Evolutionary conservation across 768 basidiomycete species (phyloP), one percentile per base, ranked within the genome.

Genomic region (Symmetrospora coprosmae): DNA sequence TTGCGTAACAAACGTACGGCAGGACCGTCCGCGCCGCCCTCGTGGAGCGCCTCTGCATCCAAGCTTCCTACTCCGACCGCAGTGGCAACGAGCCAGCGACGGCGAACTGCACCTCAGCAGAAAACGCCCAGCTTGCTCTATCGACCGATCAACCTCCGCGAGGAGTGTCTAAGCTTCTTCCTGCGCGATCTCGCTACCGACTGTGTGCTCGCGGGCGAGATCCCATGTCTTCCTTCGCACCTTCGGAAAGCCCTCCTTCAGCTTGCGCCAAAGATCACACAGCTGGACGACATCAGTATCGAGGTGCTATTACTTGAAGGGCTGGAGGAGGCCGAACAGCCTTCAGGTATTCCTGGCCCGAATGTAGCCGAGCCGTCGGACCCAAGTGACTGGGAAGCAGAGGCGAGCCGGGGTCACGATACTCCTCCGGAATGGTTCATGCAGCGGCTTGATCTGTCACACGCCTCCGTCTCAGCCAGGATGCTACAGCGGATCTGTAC

Each of bases 131-230:
- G n/a, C n/a, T n/a, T n/a, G n/a, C n/a, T n/a, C 13, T 19, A 9
- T 23, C n/a, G 51, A 17, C 51, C 51, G 6, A 37, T 3, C n/a
- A 4, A 17, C 21, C 55, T 58, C 3, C 25, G 37, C 19, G 40
- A 58, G 25, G 55, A 58, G 43, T 58, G 55, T 25, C 23, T 46
- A 7, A 31, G 28, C n/a, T 30, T 28, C 27, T 28, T 58, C 19
- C 27, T 58, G 4, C 19, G 23, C 2, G 43, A 58, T 33, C 27
- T 58, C 28, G 40, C 39, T 2, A 17, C n/a, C 19, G 55, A 43
- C 37, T 39, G 41, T 2, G 23, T 25, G 2, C 21, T 58, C 11
- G 17, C 46, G 40, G 55, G 46, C 27, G 28, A 45, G 16, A 28
- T 58, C 21, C 28, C 37, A 14, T 46, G 7, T 27, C 41, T 58